Evolutionary conservation across 78 protist genomes (phyloP).

Genomic region (Planoprotostelium fungivorum): DNA sequence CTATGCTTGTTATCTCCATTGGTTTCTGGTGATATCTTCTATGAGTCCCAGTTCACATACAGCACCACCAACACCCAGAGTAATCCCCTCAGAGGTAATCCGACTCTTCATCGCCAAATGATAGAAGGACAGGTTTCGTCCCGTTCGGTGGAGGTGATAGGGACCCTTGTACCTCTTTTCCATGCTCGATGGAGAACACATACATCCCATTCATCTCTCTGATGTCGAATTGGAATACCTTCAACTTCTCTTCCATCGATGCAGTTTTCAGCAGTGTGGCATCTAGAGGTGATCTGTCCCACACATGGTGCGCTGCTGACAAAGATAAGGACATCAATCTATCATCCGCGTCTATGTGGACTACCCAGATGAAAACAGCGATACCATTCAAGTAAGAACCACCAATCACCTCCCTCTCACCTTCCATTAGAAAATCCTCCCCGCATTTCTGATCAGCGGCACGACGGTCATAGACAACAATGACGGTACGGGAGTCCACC

Average conservation of each 20-base stretch:
- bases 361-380: background rate
- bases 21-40: background rate
- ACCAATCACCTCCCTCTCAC: too few relatives aligned
- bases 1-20: background rate
- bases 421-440: too few relatives aligned
- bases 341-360: background rate
- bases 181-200: background rate
- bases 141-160: background rate
- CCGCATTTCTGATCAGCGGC: background rate
- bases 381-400: background rate
- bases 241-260: background rate
- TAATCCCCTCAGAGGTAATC: background rate
- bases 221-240: background rate
- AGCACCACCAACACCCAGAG: background rate
- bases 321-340: background rate
- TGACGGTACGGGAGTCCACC: background rate
- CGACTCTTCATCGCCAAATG: background rate
- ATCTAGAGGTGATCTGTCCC: background rate
- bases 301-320: background rate
- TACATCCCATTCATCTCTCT: background rate
- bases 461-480: background rate
- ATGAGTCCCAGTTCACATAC: background rate
- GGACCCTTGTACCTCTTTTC: background rate
- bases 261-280: background rate
- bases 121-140: background rate